Evolutionary conservation across 345 rosid species (phyloP).

Genomic region (Hibiscus tridactylites): DNA sequence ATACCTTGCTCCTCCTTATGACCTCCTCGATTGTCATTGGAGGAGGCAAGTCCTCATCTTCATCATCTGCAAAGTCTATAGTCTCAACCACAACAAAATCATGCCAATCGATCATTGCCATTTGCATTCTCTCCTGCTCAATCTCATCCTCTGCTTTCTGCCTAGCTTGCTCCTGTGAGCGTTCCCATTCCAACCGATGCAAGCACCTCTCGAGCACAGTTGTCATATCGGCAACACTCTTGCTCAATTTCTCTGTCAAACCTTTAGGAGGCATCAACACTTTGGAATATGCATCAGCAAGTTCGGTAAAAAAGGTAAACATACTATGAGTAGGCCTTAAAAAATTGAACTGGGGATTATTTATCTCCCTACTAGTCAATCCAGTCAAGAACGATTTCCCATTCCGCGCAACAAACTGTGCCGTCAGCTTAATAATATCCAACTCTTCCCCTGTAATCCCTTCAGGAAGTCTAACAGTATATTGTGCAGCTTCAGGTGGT

Average conservation of each 20-base stretch:
- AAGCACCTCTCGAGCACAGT: slow-evolving; percentile 70
- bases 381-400: slow-evolving; percentile 68
- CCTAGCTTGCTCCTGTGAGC: slow-evolving; percentile 71
- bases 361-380: slow-evolving; percentile 59
- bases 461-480: slow-evolving; percentile 68
- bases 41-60: slow-evolving; percentile 71
- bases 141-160: slow-evolving; percentile 83
- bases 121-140: slow-evolving; percentile 75
- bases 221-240: slow-evolving; percentile 55
- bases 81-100: slow-evolving; percentile 78
- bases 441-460: slow-evolving; percentile 76
- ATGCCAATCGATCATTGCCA: slow-evolving; percentile 96
- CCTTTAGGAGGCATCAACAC: slow-evolving; percentile 76
- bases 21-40: slow-evolving; percentile 88
- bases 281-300: slow-evolving; percentile 73
- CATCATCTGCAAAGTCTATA: slow-evolving; percentile 80
- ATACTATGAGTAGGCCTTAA: slow-evolving; percentile 81
- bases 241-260: slow-evolving; percentile 51
- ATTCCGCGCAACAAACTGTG: slow-evolving; percentile 79
- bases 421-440: slow-evolving; percentile 75
- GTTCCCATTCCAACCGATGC: slow-evolving; percentile 88
- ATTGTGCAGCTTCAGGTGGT: slow-evolving; percentile 71
- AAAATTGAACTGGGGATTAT: slow-evolving; percentile 72
- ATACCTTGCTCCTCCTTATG: slow-evolving; percentile 67
- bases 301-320: slow-evolving; percentile 64